These are phyloP conservation scores for Leucocoprinus sp. DNA, from an alignment of 768 basidiomycete species.

Conservation along the genomic window DNA sequence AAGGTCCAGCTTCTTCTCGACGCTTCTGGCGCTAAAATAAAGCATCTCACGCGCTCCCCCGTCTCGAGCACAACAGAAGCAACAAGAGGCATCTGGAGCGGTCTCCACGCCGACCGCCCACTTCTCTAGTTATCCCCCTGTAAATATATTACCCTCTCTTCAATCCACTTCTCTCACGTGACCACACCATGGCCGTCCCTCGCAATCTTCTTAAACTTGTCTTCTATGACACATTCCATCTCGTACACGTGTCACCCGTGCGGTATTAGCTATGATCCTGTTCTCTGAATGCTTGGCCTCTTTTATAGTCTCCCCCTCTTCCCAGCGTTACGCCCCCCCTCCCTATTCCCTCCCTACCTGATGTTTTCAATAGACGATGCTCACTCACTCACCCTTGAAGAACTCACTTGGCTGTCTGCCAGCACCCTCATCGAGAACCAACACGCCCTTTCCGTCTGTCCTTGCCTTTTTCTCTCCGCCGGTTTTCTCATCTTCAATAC, in stretches of 20 bases:
- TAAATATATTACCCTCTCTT: not conserved
- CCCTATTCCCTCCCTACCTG: not conserved
- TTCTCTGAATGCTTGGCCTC: constrained; percentile 12
- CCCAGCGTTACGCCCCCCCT: constrained; percentile 10
- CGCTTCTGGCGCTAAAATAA: constrained; percentile 82
- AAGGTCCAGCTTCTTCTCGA: constrained; percentile 82
- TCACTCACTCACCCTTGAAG: constrained; percentile 33
- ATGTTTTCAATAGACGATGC: constrained; percentile 22
- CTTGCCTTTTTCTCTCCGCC: not conserved
- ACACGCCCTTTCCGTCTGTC: constrained; percentile 8
- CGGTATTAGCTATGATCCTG: constrained; percentile 27
- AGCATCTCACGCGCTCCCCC: constrained; percentile 63
- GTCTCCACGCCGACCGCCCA: constrained; percentile 72
- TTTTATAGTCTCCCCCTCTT: constrained; percentile 15
- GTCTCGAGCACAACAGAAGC: constrained; percentile 78
- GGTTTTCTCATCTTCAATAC: not conserved
- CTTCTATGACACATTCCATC: constrained; percentile 25
- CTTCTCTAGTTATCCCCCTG: constrained; percentile 25
- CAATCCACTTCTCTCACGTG: no score
- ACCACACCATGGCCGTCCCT: no score
- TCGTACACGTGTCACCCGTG: constrained; percentile 38
- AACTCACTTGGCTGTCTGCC: constrained; percentile 42
- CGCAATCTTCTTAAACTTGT: no score
- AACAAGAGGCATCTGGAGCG: constrained; percentile 85
- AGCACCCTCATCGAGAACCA: constrained; percentile 17